Base-by-base conservation (phyloP, 2,329 filamentous ascomycete genomes). In the Penicillium fuscoglaucum region DNA sequence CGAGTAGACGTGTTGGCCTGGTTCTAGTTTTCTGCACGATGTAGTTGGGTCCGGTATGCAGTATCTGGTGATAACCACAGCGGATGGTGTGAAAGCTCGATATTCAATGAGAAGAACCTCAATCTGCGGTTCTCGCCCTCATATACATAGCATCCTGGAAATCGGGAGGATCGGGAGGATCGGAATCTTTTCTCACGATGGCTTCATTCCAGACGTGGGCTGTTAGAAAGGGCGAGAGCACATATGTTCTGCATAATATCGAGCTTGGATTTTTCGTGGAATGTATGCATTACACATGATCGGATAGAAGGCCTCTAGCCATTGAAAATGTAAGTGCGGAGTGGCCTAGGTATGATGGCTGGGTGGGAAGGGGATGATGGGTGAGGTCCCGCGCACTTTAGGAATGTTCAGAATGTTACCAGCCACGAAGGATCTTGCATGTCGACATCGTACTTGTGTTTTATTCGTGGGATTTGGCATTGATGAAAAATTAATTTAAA, bases 321-420 rank as follows among this genome's bases (percentile, higher is more conserved):
- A 33, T 45, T 56, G 39, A 19, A 33, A 50, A 55, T 31, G 39
- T 24, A 12, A 39, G 21, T 19, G 9, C 8, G 29, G 21, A 29
- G 37, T 45, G 17, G 28, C 33, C 19, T 31, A 55, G 31, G 39
- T 19, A 41, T 50, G 43, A 45, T 40, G 47, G 33, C 47, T 41
- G 19, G 39, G 33, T 35, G 44, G 39, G 37, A 50, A 49, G 45
- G 44, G 45, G 24, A 40, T 26, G 31, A 40, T 19, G 35, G 19
- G n/a, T 35, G 28, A 45, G 35, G 33, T 33, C 58, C 46, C 8
- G 54, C 52, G 49, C 52, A 46, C 55, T 49, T 43, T 24, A 58
- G 51, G 63, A 66, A 66, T 66, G 63, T 49, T 57, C 40, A 48
- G 63, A 64, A 65, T 65, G 63, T 52, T 59, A 50, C 59, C 61